Percentiles rank a stretch among this genome's conserved stretches.
phyloP scores from a whole-genome alignment of 2,329 filamentous ascomycete species.

The Chaetomium strumarium region DNA sequence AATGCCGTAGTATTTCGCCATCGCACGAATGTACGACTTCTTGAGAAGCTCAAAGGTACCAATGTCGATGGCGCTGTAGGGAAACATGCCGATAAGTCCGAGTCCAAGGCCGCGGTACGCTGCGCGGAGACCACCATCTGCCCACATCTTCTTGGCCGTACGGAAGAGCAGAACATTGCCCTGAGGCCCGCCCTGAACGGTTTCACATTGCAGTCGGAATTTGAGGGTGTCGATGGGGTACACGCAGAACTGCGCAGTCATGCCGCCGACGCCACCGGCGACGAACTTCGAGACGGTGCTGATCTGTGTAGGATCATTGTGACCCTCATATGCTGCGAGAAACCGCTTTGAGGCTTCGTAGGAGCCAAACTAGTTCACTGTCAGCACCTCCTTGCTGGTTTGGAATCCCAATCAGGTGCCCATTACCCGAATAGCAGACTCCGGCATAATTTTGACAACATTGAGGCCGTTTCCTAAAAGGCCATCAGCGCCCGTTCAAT shows the following conservation, averaged over 20 bases:
- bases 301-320: slow-evolving; percentile 73
- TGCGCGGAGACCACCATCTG: slow-evolving; percentile 63
- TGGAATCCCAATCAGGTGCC: neutral
- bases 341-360: slow-evolving; percentile 92
- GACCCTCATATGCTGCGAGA: slow-evolving; percentile 81
- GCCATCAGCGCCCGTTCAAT: slow-evolving; percentile 6
- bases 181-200: slow-evolving; percentile 74
- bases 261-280: slow-evolving; percentile 84
- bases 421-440: slow-evolving; percentile 80
- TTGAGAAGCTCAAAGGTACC: slow-evolving; percentile 94
- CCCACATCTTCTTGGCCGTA: slow-evolving; percentile 83
- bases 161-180: slow-evolving; percentile 77
- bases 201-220: slow-evolving; percentile 85
- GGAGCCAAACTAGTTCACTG: slow-evolving; percentile 65
- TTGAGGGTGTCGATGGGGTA: slow-evolving; percentile 87
- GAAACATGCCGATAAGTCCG: slow-evolving; percentile 93
- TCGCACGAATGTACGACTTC: slow-evolving; percentile 60
- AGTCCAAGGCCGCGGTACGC: slow-evolving; percentile 93
- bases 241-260: slow-evolving; percentile 94
- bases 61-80: slow-evolving; percentile 94
- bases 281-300: slow-evolving; percentile 82
- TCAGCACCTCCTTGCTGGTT: slow-evolving; percentile 18
- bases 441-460: slow-evolving; percentile 96
- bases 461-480: slow-evolving; percentile 86
- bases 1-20: slow-evolving; percentile 61